Evolutionary conservation across 129 eudicot genomes (phyloP).

Genomic region (Deinandra increscens): DNA sequence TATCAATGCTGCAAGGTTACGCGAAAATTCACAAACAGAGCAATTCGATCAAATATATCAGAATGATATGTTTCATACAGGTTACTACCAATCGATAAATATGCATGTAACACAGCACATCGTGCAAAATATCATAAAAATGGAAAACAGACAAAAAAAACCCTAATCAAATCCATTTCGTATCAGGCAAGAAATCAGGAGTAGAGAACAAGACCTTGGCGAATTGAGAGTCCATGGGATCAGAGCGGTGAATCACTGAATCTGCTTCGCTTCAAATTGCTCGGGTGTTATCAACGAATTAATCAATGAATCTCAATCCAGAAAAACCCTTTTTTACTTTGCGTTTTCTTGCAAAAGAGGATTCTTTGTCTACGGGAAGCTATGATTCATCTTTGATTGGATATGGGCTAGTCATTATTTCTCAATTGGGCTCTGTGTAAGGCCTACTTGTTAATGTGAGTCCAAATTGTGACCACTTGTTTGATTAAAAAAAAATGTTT

Average conservation of each 20-base stretch:
- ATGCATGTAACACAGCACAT: neutral
- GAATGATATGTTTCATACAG: neutral
- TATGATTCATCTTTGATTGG: neutral
- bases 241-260: conserved; percentile 12
- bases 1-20: neutral
- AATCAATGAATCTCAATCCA: neutral
- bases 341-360: conserved; percentile 1
- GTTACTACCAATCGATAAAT: neutral
- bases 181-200: neutral
- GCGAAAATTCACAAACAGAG: neutral
- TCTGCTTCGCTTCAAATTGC: conserved; percentile 37
- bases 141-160: neutral
- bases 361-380: neutral
- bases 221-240: conserved; percentile 52
- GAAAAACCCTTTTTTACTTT: neutral
- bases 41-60: neutral
- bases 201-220: conserved; percentile 41
- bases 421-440: neutral
- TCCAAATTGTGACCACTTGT: too few species aligned
- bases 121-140: neutral
- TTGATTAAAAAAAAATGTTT: too few species aligned
- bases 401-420: neutral
- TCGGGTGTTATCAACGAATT: conserved; percentile 38
- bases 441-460: too few species aligned
- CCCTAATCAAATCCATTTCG: conserved; percentile 2